phyloP scores from a whole-genome alignment of 108 stramenopile genomes.

The Cyclotella baltica region DNA sequence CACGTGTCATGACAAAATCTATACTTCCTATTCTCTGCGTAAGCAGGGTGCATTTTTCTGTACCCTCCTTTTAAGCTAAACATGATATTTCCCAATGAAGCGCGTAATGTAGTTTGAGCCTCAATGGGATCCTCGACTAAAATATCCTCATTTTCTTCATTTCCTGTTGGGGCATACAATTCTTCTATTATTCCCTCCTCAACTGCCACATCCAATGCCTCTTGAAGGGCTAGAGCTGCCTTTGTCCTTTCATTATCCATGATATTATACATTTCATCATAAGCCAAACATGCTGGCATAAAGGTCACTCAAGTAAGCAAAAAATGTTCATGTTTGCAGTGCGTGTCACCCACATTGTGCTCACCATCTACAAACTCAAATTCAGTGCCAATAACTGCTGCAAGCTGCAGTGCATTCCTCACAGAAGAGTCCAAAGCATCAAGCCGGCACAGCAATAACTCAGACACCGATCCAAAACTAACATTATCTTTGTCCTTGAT shows the following conservation, averaged over 20 bases:
- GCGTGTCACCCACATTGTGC: too few species aligned
- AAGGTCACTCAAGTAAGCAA: too few species aligned
- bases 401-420: constrained; percentile 62
- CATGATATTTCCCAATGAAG: constrained; percentile 30
- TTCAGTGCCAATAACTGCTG: constrained; percentile 64
- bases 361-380: constrained; percentile 64
- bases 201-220: constrained; percentile 58
- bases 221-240: constrained; percentile 31
- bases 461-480: constrained; percentile 50
- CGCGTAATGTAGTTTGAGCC: constrained; percentile 34
- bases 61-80: constrained; percentile 30
- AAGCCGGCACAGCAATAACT: constrained; percentile 65
- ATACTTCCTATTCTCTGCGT: constrained; percentile 52
- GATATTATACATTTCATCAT: constrained; percentile 48
- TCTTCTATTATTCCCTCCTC: constrained; percentile 72
- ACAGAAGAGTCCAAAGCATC: constrained; percentile 65
- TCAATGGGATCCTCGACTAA: constrained; percentile 2
- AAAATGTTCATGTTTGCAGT: too few species aligned
- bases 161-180: constrained; percentile 19
- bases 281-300: constrained; percentile 56
- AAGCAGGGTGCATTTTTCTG: constrained; percentile 45
- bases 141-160: constrained; percentile 35
- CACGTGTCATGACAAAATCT: constrained; percentile 69
- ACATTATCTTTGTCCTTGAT: constrained; percentile 13
- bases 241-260: constrained; percentile 31